These are phyloP conservation scores for Xerocomus nothofagi DNA, from an alignment of 1,284 basidiomycete genomes.

Conservation along the genomic window DNA sequence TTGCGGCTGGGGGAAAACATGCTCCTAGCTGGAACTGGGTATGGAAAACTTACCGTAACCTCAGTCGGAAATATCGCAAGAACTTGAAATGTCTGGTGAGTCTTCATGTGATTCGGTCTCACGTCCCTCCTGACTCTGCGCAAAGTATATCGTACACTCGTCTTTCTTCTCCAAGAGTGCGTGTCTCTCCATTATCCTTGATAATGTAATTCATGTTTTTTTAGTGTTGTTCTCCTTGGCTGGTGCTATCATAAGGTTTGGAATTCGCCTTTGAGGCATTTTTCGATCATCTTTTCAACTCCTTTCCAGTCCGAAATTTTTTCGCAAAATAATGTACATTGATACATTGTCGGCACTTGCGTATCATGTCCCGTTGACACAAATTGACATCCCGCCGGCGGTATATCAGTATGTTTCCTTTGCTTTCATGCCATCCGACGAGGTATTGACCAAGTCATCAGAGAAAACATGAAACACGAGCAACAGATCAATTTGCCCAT, in stretches of 20 bases:
- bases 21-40: conserved; percentile 86
- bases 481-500: conserved; percentile 62
- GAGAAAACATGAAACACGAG: conserved; percentile 76
- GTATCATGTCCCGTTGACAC: conserved; percentile 71
- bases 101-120: not conserved
- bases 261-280: not conserved
- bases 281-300: not conserved
- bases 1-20: conserved; percentile 76
- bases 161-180: conserved; percentile 85
- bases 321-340: conserved; percentile 76
- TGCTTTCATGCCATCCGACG: not conserved
- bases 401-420: conserved; percentile 64
- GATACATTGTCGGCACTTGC: conserved; percentile 76
- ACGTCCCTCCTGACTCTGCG: conserved; percentile 5
- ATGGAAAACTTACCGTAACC: conserved; percentile 83
- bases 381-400: conserved; percentile 81
- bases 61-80: conserved; percentile 83
- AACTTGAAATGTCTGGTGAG: conserved; percentile 79
- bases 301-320: conserved; percentile 74
- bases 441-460: conserved; percentile 28
- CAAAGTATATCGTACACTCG: conserved; percentile 80
- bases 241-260: conserved; percentile 77
- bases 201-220: not conserved
- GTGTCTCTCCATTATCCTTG: conserved; percentile 20
- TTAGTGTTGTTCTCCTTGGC: conserved; percentile 83